Evolutionary conservation across 192 early-diverging fungal genomes (phyloP), one percentile per base, ranked within the genome.

Genomic region (Linnemannia zychae): DNA sequence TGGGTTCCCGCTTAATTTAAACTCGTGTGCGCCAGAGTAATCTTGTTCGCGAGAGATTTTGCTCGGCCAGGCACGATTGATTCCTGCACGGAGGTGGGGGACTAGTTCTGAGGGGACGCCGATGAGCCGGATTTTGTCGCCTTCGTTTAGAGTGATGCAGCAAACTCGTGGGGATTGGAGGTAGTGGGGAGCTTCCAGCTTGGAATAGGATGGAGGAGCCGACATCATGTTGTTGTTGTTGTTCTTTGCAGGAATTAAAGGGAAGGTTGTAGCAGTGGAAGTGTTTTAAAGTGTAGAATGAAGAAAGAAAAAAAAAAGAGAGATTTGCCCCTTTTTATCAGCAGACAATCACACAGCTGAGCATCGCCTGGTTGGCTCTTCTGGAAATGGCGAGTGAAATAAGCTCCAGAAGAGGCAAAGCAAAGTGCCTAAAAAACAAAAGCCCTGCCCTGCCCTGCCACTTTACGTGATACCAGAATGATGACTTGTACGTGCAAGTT

Each of bases 101-200:
- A 71, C 65, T 0, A 79, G 71, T 22, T 71, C 44, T 4, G 57
- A 15, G 34, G 77, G 77, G 12, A 71, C 72, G 15, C 77, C 77
- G 13, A 79, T 73, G 22, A 79, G 71, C 11, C 77, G 71, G 47
- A 79, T 66, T 46, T 79, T 79, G 77, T 79, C 71, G 18, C 46
- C 34, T 37, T 60, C 71, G 3, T 57, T 60, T 9, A 79, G 53
- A 28, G 77, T 34, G 24, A 79, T 69, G 28, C 71, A 72, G 47
- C 77, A 72, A 46, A 79, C 72, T 3, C 77, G 40, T 20, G 57
- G 57, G 28, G 57, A 63, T 13, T 63, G 57, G 24, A 63, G 24
- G 28, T 63, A 63, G 9, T 63, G 57, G 13, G 57, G 57, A 31
- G 57, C 28, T 1, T n/a, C 24, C 28, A 63, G 24, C 57, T 63